These are phyloP conservation scores for Pichia cactophila DNA, from an alignment of 1,139 yeast species.

Conservation along the genomic window DNA sequence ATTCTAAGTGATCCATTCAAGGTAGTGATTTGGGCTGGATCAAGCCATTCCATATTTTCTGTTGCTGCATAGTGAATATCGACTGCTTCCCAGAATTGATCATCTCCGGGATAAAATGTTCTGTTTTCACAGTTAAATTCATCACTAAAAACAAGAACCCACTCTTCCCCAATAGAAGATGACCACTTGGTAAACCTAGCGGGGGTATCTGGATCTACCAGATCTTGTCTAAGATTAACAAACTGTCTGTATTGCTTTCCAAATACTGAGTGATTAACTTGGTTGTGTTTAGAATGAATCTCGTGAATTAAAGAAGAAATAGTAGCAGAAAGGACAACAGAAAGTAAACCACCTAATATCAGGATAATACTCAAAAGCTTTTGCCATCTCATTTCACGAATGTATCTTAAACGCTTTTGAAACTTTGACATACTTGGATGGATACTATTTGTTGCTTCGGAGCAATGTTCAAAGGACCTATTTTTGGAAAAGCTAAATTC, in stretches of 20 bases:
- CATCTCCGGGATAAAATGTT: conserved; percentile 56
- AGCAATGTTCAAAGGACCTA: neutral
- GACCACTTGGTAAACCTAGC: neutral
- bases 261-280: neutral
- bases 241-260: conserved; percentile 2
- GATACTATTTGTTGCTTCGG: neutral
- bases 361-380: neutral
- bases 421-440: neutral
- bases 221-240: neutral
- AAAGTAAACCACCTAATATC: neutral
- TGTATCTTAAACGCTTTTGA: neutral
- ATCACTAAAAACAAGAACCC: conserved; percentile 50
- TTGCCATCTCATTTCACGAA: neutral
- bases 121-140: conserved; percentile 56
- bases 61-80: conserved; percentile 56
- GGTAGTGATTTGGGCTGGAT: conserved; percentile 54
- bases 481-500: neutral
- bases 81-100: conserved; percentile 54
- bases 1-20: conserved; percentile 41
- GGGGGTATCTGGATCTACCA: conserved; percentile 71
- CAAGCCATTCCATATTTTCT: conserved; percentile 58
- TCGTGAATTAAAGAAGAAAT: neutral
- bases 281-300: neutral
- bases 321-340: conserved; percentile 2
- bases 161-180: conserved; percentile 38